Base-by-base conservation (phyloP, 148 eudicot species). In the Vaccinium corymbosum region DNA sequence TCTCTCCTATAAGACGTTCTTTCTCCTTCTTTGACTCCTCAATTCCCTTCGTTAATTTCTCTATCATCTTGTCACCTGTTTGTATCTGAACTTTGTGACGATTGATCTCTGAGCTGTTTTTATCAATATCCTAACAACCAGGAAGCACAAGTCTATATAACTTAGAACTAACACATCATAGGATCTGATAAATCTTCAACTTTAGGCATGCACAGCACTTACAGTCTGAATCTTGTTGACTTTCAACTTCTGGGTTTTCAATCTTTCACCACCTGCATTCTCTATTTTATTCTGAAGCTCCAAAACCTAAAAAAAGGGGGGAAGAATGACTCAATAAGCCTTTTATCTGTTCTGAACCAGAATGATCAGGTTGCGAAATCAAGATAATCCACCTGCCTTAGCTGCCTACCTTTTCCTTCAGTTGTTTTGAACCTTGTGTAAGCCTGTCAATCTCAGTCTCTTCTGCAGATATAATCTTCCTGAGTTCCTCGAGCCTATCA, bases 261-360 rank as follows among this genome's bases (percentile, higher is more conserved):
- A 90, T 85, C 62, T 93, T 85, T 93, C 98, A 82, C 99, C 98
- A 75, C 99, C 99, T 83, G 96, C 99, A 90, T 95, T 97, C 83
- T 97, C 99, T 78, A 97, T 92, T 88, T 94, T 95, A 55, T 80
- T 82, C 86, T 97, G 99, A 89, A 95, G 95, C 76, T 93, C 99
- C 73, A 84, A 81, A 84, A 94, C 99, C 94, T 84, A 13, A 53
- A 53, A 79, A 53, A 6, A 4, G 6, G 15, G 53, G 20, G 20
- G 4, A 48, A 9, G 16, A 76, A 6, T 12, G n/a, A 38, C 56
- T 14, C 38, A 64, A 61, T 72, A 59, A 79, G 75, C 61, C n/a
- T 64, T 35, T 55, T 42, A 42, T 79, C 12, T 13, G 49, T 32
- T 76, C 17, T 22, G 50, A 80, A n/a, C 78, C 70, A 56, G 6